A percentile compares a stretch with the other conserved stretches of the same genome.
Conservation (phyloP, 2,329 filamentous ascomycete species). For the Davidsoniella eucalypti region DNA sequence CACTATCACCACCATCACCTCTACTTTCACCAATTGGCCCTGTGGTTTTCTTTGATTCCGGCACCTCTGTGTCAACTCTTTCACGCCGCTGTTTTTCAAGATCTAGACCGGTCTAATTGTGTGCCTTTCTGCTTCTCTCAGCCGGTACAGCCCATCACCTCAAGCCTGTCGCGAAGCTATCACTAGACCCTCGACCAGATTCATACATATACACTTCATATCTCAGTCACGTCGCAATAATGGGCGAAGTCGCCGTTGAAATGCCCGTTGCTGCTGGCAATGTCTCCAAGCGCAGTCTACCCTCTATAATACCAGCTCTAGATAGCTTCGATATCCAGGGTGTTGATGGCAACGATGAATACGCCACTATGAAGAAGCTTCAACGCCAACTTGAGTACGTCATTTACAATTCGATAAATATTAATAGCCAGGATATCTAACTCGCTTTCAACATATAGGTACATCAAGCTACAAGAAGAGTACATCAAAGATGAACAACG, state of each 20-base stretch:
- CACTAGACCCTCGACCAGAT: background rate
- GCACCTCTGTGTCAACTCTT: background rate
- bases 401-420: background rate
- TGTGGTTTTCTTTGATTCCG: background rate
- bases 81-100: too few relatives aligned
- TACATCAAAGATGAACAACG: slow-evolving; percentile 99
- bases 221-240: slow-evolving; percentile 24
- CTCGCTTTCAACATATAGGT: slow-evolving; percentile 30
- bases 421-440: background rate
- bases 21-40: background rate
- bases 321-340: slow-evolving; percentile 75
- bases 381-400: slow-evolving; percentile 86
- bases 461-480: slow-evolving; percentile 96
- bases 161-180: background rate
- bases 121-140: background rate
- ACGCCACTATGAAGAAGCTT: slow-evolving; percentile 88
- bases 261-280: slow-evolving; percentile 56
- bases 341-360: slow-evolving; percentile 76
- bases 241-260: slow-evolving; percentile 82
- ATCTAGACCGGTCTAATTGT: background rate
- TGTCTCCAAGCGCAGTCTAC: slow-evolving; percentile 60
- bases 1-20: background rate
- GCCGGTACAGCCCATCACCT: background rate
- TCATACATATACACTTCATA: background rate
- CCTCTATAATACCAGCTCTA: slow-evolving; percentile 72